Conservation (phyloP, 768 basidiomycete species). For the Xerocomellus amylosporus region DNA sequence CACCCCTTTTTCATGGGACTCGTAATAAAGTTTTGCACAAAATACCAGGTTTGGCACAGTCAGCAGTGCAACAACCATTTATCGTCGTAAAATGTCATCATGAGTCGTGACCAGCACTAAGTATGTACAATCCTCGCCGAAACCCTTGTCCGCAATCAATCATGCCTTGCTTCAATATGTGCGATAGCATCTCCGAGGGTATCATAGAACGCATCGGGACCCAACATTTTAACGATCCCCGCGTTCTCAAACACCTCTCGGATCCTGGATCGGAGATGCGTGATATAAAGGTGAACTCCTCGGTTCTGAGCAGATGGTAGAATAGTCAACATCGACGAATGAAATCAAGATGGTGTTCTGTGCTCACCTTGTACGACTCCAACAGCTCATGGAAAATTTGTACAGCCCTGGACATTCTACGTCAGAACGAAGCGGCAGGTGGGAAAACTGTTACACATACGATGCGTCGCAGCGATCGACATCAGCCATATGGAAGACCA, state of each 20-base stretch:
- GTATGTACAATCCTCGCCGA: background rate
- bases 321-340: background rate
- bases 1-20: no score
- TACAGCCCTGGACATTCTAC: conserved; percentile 52
- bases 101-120: background rate
- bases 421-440: conserved; percentile 2
- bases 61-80: no score
- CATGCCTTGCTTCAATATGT: conserved; percentile 30
- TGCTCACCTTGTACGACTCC: conserved; percentile 68
- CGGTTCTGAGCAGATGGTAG: conserved; percentile 33
- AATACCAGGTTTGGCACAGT: no score
- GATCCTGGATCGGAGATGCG: conserved; percentile 41
- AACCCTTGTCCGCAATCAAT: conserved; percentile 2
- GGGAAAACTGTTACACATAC: conserved; percentile 44
- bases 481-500: conserved; percentile 94
- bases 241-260: conserved; percentile 41
- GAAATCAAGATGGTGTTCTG: background rate
- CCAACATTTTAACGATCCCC: conserved; percentile 43
- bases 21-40: no score
- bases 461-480: conserved; percentile 90
- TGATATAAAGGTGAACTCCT: conserved; percentile 44
- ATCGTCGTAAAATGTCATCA: background rate
- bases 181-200: conserved; percentile 44
- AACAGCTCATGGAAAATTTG: conserved; percentile 81
- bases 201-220: conserved; percentile 43